Evolutionary conservation across 2,329 filamentous ascomycete genomes (phyloP), one percentile per base, ranked within the genome.

Genomic region (Colletotrichum sp.): DNA sequence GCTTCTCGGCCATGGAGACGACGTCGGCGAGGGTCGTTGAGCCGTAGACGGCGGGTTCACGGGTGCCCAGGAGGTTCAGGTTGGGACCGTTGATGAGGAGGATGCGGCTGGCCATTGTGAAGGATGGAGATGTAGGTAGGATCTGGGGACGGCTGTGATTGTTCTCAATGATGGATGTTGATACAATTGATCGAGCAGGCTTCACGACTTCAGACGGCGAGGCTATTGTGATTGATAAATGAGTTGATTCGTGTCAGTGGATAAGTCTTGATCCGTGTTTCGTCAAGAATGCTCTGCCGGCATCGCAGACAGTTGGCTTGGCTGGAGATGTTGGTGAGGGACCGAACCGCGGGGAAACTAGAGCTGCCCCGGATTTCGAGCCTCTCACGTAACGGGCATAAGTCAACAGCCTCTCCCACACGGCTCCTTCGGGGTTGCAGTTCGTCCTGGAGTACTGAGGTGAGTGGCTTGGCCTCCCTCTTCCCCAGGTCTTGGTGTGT

Each of bases 21-120:
- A 96, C 89, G 78, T 95, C 90, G 24, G 86, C 67, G 15, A 96
- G 91, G 0, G 94, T 95, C 1, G 92, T 92, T 76, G 87, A 88
- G 81, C 94, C 94, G 86, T 96, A 96, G 80, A 95, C 89, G 32
- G 92, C 86, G 18, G 94, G 94, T 83, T 96, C 94, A 26, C 95
- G 90, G 15, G 91, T 93, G 44, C 94, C 94, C 34, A 96, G 90
- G 66, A 96, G 92, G 85, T 96, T 96, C 80, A 96, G 92, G 83
- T 96, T 96, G 36, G 94, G 94, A n/a, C 94, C 94, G 84, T 95
- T 95, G 87, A 96, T 92, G 78, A 95, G 88, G 79, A 95, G 92
- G 81, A 95, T 92, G 70, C 81, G 83, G 73, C 84, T 85, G 36
- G 84, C 75, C 83, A 86, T 87, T 62, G 30, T 80, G 77, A 26